Conservation (phyloP, 139 green algal genomes). For the Auxenochlorella protothecoides region DNA sequence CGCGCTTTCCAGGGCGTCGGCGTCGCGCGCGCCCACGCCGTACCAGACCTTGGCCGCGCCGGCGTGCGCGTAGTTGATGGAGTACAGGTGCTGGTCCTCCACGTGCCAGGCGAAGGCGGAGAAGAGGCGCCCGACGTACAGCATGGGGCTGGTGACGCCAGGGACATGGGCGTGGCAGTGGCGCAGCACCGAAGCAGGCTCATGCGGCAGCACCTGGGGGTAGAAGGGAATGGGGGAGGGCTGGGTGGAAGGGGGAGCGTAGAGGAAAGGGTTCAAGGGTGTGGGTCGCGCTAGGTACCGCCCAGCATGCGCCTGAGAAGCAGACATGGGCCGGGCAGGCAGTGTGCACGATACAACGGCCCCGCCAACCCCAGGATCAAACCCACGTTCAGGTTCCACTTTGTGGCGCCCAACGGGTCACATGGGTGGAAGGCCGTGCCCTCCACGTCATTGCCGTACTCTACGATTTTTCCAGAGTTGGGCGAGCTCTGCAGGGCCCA, state of each 20-base stretch:
- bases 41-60: constrained; percentile 83
- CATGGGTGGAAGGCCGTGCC: constrained; percentile 46
- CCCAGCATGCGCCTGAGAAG: background rate
- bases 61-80: constrained; percentile 61
- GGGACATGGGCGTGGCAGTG: constrained; percentile 18
- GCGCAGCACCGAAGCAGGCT: constrained; percentile 31
- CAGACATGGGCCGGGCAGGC: background rate
- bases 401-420: constrained; percentile 32
- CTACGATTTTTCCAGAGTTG: constrained; percentile 7
- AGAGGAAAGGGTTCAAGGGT: background rate
- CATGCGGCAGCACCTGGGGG: constrained; percentile 27
- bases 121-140: constrained; percentile 87
- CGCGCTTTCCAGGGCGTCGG: background rate
- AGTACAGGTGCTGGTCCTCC: constrained; percentile 83
- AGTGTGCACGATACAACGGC: background rate
- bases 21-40: background rate
- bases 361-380: background rate
- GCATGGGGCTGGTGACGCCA: constrained; percentile 69
- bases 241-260: background rate
- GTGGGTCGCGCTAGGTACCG: background rate
- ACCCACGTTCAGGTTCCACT: constrained; percentile 54
- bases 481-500: constrained; percentile 22
- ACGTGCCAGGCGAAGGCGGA: constrained; percentile 82
- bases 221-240: background rate
- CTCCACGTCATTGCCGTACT: constrained; percentile 71